These are phyloP conservation scores for Saccharomycopsis schoenii DNA, from an alignment of 805 yeast species.

Conservation along the genomic window DNA sequence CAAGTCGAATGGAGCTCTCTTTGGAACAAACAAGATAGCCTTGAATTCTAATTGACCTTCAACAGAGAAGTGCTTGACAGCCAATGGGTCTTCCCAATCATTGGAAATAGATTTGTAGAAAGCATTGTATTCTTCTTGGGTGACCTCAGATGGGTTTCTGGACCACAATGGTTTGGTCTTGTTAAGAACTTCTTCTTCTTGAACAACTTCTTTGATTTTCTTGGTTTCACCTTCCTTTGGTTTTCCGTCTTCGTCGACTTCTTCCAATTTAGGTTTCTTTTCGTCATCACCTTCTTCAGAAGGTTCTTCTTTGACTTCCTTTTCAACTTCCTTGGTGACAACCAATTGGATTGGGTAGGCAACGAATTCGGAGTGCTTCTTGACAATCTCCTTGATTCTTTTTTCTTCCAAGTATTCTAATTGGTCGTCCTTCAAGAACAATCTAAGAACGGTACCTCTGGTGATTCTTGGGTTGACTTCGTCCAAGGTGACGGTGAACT, in stretches of 20 bases:
- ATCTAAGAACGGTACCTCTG: constrained; percentile 93
- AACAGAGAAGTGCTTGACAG: constrained; percentile 98
- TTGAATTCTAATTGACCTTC: constrained; percentile 99
- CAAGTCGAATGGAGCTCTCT: constrained; percentile 98
- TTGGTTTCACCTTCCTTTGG: constrained; percentile 68
- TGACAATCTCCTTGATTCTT: constrained; percentile 98
- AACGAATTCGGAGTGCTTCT: constrained; percentile 98
- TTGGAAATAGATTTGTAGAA: constrained; percentile 98
- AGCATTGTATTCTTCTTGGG: constrained; percentile 97
- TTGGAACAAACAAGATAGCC: constrained; percentile 95
- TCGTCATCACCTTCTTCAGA: constrained; percentile 44
- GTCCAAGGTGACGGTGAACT: constrained; percentile 91
- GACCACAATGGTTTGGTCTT: constrained; percentile 99
- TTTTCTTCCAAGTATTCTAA: constrained; percentile 98
- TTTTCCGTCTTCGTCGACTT: constrained; percentile 65
- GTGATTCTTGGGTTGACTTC: constrained; percentile 74
- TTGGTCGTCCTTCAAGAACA: constrained; percentile 98
- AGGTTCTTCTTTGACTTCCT: constrained; percentile 86
- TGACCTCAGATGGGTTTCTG: constrained; percentile 94
- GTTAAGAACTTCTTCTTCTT: constrained; percentile 96
- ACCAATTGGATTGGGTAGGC: constrained; percentile 98
- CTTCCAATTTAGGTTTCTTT: constrained; percentile 67
- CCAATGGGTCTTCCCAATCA: constrained; percentile 99
- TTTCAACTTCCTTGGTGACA: constrained; percentile 97
- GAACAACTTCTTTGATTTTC: constrained; percentile 85